Evolutionary conservation across 2,329 filamentous ascomycete species (phyloP), one percentile per base, ranked within the genome.

Genomic region (Neoarthrinium moseri): DNA sequence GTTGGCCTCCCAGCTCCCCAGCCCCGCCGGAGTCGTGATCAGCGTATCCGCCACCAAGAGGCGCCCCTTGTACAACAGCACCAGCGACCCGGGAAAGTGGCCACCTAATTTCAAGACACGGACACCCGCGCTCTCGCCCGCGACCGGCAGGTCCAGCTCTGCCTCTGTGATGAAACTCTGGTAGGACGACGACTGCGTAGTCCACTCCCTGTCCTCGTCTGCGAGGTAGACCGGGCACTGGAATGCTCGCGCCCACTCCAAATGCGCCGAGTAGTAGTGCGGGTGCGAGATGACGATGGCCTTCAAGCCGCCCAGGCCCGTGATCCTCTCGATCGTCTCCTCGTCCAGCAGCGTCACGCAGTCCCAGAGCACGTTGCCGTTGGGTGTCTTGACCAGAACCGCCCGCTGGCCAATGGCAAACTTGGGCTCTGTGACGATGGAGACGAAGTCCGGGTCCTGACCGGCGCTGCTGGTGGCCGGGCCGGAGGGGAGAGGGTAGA

Each of bases 361-460:
- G 64, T 94, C 89, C 89, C 89, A 95, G 2, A 94, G 77, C 2
- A 94, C 65, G 60, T 91, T 91, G 0, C 88, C 87, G 0, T 64
- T 48, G 0, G 78, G 71, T 0, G 86, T 89, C 40, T 75, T 72
- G 11, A 92, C 69, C 2, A 95, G 70, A 37, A 91, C 75, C 17
- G 83, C 83, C 24, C 89, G 77, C 65, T 94, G 84, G 1, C 88
- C 88, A 51, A 94, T 94, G 44, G 73, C 88, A 49, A 91, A 68
- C 62, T 84, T 73, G 23, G 81, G 81, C 29, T 68, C 63, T 0
- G 78, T 78, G 39, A 59, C 59, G 45, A 83, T 72, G 43, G 67
- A 73, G 20, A 67, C 69, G 41, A 82, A 62, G 3, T 64, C 49
- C 6, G n/a, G 6, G n/a, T 27, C 37, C 10, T 20, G 17, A n/a